Evolutionary conservation across 768 basidiomycete genomes (phyloP).

Genomic region (Sarcodon aspratus): DNA sequence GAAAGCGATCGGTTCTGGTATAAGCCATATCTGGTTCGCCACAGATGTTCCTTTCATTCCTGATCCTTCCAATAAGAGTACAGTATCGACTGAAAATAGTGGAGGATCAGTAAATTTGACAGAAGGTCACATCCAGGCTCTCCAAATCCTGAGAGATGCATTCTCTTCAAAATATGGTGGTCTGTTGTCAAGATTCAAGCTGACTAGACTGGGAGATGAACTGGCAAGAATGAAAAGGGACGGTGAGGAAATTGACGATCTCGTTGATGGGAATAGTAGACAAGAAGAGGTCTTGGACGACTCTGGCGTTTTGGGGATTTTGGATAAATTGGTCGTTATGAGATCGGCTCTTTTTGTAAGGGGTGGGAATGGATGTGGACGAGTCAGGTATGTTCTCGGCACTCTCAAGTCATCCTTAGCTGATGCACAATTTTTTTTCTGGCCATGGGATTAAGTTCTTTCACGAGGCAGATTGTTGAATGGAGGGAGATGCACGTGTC

Average conservation of each 20-base stretch:
- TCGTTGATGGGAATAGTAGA: slow-evolving; percentile 5
- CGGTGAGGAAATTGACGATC: background rate
- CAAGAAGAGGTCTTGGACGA: slow-evolving; percentile 28
- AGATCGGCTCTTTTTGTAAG: slow-evolving; percentile 38
- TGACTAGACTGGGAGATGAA: slow-evolving; percentile 33
- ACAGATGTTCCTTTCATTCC: slow-evolving; percentile 35
- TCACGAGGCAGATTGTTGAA: slow-evolving; percentile 41
- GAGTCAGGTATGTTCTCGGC: slow-evolving; percentile 27
- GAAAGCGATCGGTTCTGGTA: background rate
- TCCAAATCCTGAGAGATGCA: slow-evolving; percentile 28
- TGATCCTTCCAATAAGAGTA: background rate
- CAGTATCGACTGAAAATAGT: slow-evolving; percentile 1
- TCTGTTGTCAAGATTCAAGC: slow-evolving; percentile 24
- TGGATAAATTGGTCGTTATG: slow-evolving; percentile 45
- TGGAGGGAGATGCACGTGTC: slow-evolving; percentile 18
- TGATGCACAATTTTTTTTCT: background rate
- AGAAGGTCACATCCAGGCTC: slow-evolving; percentile 31
- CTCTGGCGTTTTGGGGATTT: slow-evolving; percentile 37
- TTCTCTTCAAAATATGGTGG: slow-evolving; percentile 26
- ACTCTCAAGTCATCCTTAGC: background rate
- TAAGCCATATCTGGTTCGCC: slow-evolving; percentile 41
- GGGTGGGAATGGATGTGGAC: slow-evolving; percentile 34
- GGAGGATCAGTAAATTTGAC: background rate
- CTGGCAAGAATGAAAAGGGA: slow-evolving; percentile 11
- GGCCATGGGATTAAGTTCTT: slow-evolving; percentile 26